Evolutionary conservation across 441 rosid genomes (phyloP).

Genomic region (Kokia cookei): DNA sequence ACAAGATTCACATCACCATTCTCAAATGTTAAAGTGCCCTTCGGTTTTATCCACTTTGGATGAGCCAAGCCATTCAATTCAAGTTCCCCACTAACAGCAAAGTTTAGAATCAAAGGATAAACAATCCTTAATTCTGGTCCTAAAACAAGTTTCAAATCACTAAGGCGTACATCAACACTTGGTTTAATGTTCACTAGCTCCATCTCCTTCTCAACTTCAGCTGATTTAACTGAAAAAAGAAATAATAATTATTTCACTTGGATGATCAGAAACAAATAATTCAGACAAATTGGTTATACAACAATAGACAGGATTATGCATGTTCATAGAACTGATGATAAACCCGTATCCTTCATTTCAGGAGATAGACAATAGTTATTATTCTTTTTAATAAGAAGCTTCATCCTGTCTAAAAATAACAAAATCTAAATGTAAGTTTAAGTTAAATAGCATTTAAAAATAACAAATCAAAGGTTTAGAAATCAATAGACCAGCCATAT

Average conservation of each 20-base stretch:
- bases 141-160: conserved; percentile 86
- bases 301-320: background rate
- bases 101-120: conserved; percentile 93
- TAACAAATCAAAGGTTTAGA: background rate
- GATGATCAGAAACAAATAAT: background rate
- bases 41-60: conserved; percentile 86
- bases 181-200: conserved; percentile 73
- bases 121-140: conserved; percentile 95
- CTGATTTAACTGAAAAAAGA: conserved; percentile 49
- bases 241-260: background rate
- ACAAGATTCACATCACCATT: conserved; percentile 99
- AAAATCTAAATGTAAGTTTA: background rate
- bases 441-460: background rate
- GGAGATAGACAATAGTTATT: background rate
- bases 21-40: conserved; percentile 84
- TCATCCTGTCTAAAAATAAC: background rate
- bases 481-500: background rate
- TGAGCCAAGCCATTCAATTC: conserved; percentile 92
- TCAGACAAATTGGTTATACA: background rate
- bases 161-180: conserved; percentile 76
- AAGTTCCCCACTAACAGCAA: conserved; percentile 90
- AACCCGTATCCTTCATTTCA: background rate
- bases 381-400: background rate
- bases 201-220: conserved; percentile 66
- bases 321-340: conserved; percentile 1